A percentile compares a stretch with the other conserved stretches of the same genome.
These are phyloP conservation scores for Aristolochia fimbriata DNA, from an alignment of 164 flowering plant species.

Conservation along the genomic window DNA sequence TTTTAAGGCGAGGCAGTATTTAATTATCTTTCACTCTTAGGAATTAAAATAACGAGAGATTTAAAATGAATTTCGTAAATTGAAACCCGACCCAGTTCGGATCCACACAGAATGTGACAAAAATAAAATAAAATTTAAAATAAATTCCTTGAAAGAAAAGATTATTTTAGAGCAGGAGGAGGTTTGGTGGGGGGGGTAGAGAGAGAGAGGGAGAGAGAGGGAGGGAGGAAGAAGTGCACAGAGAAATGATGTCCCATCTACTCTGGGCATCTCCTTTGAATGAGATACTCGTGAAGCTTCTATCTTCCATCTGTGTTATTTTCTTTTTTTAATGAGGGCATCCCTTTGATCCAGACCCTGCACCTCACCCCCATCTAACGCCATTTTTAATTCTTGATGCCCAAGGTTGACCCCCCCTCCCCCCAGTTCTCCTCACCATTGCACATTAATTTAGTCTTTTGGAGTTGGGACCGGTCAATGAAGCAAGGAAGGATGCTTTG, in stretches of 20 bases:
- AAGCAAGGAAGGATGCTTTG: too few species aligned
- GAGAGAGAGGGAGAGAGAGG: not conserved
- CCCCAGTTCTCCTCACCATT: not conserved
- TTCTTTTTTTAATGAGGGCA: not conserved
- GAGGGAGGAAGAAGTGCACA: not conserved
- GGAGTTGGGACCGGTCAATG: not conserved
- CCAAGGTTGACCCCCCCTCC: conserved; percentile 5
- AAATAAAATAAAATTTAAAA: too few species aligned
- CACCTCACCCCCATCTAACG: conserved; percentile 11
- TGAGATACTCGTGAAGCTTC: conserved; percentile 10
- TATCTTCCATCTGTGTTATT: not conserved
- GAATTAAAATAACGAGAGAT: too few species aligned
- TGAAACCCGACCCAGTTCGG: too few species aligned
- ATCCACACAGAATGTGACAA: too few species aligned
- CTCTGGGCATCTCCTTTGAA: not conserved
- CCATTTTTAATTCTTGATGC: conserved; percentile 3
- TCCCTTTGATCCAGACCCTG: conserved; percentile 5
- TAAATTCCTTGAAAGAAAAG: too few species aligned
- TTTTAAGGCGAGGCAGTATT: too few species aligned
- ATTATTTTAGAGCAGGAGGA: too few species aligned
- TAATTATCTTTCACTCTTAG: too few species aligned
- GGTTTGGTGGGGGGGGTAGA: not conserved
- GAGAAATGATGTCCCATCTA: conserved; percentile 5
- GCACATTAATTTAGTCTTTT: not conserved
- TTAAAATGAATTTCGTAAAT: too few species aligned